These are phyloP conservation scores for Sisymbrium altissimum DNA, from an alignment of 345 rosid species.

Conservation along the genomic window DNA sequence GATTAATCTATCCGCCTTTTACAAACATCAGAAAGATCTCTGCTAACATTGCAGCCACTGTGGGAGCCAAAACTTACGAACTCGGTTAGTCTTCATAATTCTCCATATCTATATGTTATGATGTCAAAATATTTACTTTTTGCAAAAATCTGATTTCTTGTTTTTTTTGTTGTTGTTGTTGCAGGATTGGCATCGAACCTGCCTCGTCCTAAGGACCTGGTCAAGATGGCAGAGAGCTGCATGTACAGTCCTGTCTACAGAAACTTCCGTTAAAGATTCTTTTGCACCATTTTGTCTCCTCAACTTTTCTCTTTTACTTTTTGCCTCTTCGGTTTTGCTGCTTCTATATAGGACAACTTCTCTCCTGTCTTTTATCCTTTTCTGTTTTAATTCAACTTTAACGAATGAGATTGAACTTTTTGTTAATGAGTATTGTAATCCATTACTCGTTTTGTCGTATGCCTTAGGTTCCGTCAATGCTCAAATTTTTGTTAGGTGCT, in stretches of 20 bases:
- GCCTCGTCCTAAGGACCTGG: constrained; percentile 82
- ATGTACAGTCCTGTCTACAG: constrained; percentile 90
- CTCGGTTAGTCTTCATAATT: constrained; percentile 56
- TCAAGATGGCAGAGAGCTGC: constrained; percentile 86
- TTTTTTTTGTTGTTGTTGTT: not conserved
- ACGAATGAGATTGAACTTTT: not conserved
- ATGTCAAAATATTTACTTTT: not conserved
- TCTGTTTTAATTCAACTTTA: not conserved
- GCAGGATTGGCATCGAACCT: constrained; percentile 86
- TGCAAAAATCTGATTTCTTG: not conserved
- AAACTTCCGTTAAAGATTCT: constrained; percentile 57
- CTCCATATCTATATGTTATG: not conserved
- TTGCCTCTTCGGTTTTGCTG: constrained; percentile 13
- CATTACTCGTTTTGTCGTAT: not conserved
- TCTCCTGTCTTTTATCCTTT: not conserved
- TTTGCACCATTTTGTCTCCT: not conserved
- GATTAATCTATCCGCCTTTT: constrained; percentile 87
- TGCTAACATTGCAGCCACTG: constrained; percentile 80
- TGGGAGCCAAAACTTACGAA: constrained; percentile 85
- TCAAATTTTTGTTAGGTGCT: not conserved
- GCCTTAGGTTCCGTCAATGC: not conserved
- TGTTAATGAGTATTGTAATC: not conserved
- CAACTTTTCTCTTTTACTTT: not conserved
- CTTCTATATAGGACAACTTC: not conserved
- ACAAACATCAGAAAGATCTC: constrained; percentile 86